phyloP scores from a whole-genome alignment of 2,329 filamentous ascomycete genomes.

The Teratosphaeria pseudoeucalypti region DNA sequence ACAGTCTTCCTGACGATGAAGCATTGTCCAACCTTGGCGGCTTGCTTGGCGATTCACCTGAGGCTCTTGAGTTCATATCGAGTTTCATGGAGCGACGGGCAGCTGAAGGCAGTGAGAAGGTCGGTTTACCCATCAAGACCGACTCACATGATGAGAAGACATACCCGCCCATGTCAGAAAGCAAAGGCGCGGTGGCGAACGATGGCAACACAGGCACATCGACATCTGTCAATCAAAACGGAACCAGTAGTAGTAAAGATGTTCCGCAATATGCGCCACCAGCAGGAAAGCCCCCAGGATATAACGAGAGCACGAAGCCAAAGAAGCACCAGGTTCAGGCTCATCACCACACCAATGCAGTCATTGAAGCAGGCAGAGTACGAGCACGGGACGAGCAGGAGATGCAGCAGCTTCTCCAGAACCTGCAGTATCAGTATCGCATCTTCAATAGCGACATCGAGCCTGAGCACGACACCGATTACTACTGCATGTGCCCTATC shows the following conservation, averaged over 20 bases:
- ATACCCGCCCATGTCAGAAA: not conserved
- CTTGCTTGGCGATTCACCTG: constrained; percentile 11
- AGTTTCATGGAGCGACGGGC: not conserved
- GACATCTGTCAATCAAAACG: not conserved
- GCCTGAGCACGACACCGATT: constrained; percentile 36
- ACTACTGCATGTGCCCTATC: constrained; percentile 31
- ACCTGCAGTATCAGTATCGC: constrained; percentile 28
- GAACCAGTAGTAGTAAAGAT: not conserved
- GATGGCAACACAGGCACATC: not conserved
- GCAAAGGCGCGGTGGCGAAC: not conserved
- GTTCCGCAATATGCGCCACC: constrained; percentile 9
- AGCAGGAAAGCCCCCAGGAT: not conserved
- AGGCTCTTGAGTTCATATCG: constrained; percentile 6
- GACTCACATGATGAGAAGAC: not conserved
- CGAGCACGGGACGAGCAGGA: constrained; percentile 35
- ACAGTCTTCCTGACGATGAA: constrained; percentile 6
- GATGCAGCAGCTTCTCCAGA: constrained; percentile 34
- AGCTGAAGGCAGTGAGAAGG: not conserved
- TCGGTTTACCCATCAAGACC: not conserved
- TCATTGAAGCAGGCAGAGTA: constrained; percentile 29
- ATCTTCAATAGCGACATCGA: constrained; percentile 40
- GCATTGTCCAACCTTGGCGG: constrained; percentile 5
- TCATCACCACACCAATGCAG: constrained; percentile 27
- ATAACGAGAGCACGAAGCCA: not conserved
- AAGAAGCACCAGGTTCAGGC: not conserved